Evolutionary conservation across 2,329 filamentous ascomycete species (phyloP), one percentile per base, ranked within the genome.

Genomic region (Botryotinia globosa): DNA sequence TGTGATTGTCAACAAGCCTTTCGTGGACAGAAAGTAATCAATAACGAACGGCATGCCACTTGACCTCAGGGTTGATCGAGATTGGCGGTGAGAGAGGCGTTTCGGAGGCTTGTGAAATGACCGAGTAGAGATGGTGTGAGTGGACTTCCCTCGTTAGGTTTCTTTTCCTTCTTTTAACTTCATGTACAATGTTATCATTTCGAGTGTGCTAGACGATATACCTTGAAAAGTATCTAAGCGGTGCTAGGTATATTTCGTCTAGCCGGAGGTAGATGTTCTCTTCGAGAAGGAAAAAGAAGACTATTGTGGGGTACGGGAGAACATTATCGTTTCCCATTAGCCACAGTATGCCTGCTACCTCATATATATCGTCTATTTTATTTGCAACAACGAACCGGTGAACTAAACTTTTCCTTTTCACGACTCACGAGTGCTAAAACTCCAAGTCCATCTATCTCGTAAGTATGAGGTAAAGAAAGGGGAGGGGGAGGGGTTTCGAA

Each of bases 41-140:
- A 34, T n/a, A 59, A 39, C 48, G 48, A n/a, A 45, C 51, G 51
- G 51, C 70, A 68, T 67, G 39, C 70, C 63, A 72, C 63, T 67
- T 67, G 29, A 67, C 18, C 61, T 67, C 44, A 58, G 22, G 18
- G 42, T 66, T 54, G 37, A 72, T 72, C 70, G 42, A 68, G 63
- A 72, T 72, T 68, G 34, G 63, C 70, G 70, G 63, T 72, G 70
- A 72, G 70, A 14, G 66, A 48, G 54, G 29, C 48, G 39, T 61
- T 62, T 62, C 54, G 56, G 58, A 48, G 45, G 37, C 70, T 68
- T 67, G 37, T 68, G 29, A 25, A 58, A 44, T 72, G 70, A n/a
- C 62, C 51, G 37, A 54, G 34, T 51, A 37, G 51, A 54, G n/a
- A 29, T 54, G 51, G 51, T 54, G 51, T 29, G 48, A 56, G 70